Base-by-base conservation (phyloP, 306 rosid genomes). In the Morella rubra region DNA sequence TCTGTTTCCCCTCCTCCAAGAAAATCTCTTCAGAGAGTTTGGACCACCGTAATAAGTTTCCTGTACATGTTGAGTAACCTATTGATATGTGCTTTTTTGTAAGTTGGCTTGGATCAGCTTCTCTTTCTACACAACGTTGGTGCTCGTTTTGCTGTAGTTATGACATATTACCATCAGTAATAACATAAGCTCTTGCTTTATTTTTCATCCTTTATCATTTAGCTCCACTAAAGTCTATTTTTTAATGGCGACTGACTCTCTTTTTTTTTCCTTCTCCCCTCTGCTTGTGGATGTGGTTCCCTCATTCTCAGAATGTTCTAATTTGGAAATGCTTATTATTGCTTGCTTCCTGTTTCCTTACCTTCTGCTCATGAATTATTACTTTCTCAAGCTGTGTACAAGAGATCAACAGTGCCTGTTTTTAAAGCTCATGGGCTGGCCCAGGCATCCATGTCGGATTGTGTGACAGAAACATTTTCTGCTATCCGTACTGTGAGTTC, bases 401-500 rank as follows among this genome's bases (percentile, higher is more conserved):
- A 95, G 90, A 87, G 97, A 86, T 95, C 97, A 62, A 95, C 97
- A 62, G 80, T 95, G 49, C 92, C 97, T 0, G 90, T 92, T 76
- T 95, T 92, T 73, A 85, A 82, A 89, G 91, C 89, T 11, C 93
- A 95, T 86, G 99, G 99, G 24, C 65, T 86, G 89, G 97, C 89
- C 41, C 97, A 92, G 84, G 97, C 97, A 82, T 80, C 90, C 69
- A 90, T 95, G 72, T 85, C 99, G 77, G 99, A 95, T 71, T 92
- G 96, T 81, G 91, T 89, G 42, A 58, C 97, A 41, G 99, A 95
- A 86, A 95, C 99, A 49, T 89, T 95, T 85, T 89, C 99, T 74
- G 97, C 99, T 22, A 95, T 95, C 83, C 93, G 97, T 71, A 95
- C 99, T 56, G 99, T 95, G 85, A 89, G 99, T 88, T 78, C 65